phyloP scores from a whole-genome alignment of 257 asterid genomes.

The Linderniella brevidens region DNA sequence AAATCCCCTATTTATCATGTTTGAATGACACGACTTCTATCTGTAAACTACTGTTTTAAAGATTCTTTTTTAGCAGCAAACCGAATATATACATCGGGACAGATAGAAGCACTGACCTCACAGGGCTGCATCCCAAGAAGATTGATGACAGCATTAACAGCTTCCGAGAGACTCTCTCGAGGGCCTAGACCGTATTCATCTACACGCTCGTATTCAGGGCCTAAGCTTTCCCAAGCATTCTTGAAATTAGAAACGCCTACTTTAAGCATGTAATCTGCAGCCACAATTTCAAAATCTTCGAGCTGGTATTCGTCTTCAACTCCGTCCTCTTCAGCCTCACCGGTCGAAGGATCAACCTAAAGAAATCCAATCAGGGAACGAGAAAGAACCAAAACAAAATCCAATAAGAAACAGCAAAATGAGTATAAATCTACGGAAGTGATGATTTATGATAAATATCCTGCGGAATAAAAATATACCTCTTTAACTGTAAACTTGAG shows the following conservation, averaged over 20 bases:
- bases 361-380: neutral
- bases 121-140: constrained; percentile 99
- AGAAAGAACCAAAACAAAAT: neutral
- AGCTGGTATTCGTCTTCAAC: constrained; percentile 97
- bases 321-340: constrained; percentile 98
- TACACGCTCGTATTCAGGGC: constrained; percentile 48
- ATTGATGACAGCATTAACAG: constrained; percentile 70
- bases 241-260: constrained; percentile 88
- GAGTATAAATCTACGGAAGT: neutral
- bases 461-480: constrained; percentile 24
- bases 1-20: neutral
- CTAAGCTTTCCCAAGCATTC: constrained; percentile 95
- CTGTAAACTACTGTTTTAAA: too few relatives aligned
- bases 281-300: constrained; percentile 84
- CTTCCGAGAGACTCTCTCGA: constrained; percentile 76
- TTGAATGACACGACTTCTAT: neutral
- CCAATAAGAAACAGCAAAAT: neutral
- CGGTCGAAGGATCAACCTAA: constrained; percentile 87
- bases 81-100: too few relatives aligned
- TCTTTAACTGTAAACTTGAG: constrained; percentile 81
- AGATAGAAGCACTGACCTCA: constrained; percentile 46
- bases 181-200: constrained; percentile 98
- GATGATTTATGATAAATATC: neutral
- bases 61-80: too few relatives aligned
- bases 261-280: constrained; percentile 85